Evolutionary conservation across 768 basidiomycete species (phyloP), one percentile per base, ranked within the genome.

Genomic region (Tephrocybe sp.): DNA sequence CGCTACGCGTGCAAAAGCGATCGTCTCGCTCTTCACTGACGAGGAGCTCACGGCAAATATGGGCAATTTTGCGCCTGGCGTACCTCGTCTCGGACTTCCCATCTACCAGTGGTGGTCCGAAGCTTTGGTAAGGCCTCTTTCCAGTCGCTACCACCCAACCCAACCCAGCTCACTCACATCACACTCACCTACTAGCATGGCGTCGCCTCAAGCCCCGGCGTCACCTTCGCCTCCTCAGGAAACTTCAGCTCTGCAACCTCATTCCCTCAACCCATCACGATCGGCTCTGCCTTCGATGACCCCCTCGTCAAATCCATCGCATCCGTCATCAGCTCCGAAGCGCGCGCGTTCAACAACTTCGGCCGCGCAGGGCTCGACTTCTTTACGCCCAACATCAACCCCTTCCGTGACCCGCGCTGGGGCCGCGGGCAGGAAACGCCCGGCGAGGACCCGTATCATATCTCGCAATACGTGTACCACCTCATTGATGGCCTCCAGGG

Each of bases 391-490:
- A 83, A 83, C 53, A 75, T 75, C 58, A 77, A 75, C 54, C 73
- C 81, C 0, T 83, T 83, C 71, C 80, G 75, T 50, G 82, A 84
- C 53, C 81, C 82, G 38, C 79, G 80, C 11, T 83, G 82, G 81
- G 81, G 81, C 5, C 69, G 81, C 39, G 80, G 80, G 0, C 80
- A 82, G 56, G 82, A 83, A 63, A 83, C 81, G 0, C 81, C 80
- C 5, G 81, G 81, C 47, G 81, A 84, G 63, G 82, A 84, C 43
- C 74, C 80, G 0, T 79, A 72, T 65, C 78, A 75, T 52, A 66
- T 76, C 26, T 61, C 76, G 0, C 73, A 73, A 65, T 84, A 83
- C 52, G 79, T 80, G 17, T 73, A 73, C 59, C 74, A 74, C 55
- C 70, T 82, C 40, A 72, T 84, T 19, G 63, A 75, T 2, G 81